Base-by-base conservation (phyloP, 129 eudicot genomes). In the Heracleum sosnowskyi region DNA sequence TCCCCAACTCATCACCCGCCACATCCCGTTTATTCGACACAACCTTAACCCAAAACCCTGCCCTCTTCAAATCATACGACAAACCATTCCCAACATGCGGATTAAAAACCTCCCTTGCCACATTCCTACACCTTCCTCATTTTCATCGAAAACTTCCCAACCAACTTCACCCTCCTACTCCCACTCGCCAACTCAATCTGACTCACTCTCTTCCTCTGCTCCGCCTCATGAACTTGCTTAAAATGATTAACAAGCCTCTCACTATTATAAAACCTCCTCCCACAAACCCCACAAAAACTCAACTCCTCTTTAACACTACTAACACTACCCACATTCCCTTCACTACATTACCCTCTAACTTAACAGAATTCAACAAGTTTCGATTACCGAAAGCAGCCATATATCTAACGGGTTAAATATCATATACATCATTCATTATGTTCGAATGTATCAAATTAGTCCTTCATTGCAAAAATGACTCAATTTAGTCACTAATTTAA, bases 11-110 rank as follows among this genome's bases (percentile, higher is more conserved):
- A 41, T 81, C 39, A 73, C 87, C 96, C 24, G 88, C 91, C 13
- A 90, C 96, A 77, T 91, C 96, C 2, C 93, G 93, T 79, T 90
- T 84, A 79, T 91, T 86, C 1, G 93, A 80, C 46, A 91, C 92
- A 1, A 80, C 77, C 87, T 85, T 79, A 44, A 90, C 97, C 93
- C 91, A 84, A 83, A 86, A 90, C 12, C 98, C 96, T 0, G 93
- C 98, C 39, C 97, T 86, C 79, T 88, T 86, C 75, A 94, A 69
- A 80, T 94, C 98, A 31, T 90, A 91, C 24, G 86, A 91, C 77
- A 94, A 82, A 66, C 98, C 92, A 51, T 89, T 88, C 84, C 97
- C 96, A 20, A 86, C 85, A 77, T 87, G 87, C 5, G 93, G 96
- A 29, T 81, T 88, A 83, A 92, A 83, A 79, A 92, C 75, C 62